Conservation (phyloP, 306 rosid genomes). For the Prunus fruticosa region DNA sequence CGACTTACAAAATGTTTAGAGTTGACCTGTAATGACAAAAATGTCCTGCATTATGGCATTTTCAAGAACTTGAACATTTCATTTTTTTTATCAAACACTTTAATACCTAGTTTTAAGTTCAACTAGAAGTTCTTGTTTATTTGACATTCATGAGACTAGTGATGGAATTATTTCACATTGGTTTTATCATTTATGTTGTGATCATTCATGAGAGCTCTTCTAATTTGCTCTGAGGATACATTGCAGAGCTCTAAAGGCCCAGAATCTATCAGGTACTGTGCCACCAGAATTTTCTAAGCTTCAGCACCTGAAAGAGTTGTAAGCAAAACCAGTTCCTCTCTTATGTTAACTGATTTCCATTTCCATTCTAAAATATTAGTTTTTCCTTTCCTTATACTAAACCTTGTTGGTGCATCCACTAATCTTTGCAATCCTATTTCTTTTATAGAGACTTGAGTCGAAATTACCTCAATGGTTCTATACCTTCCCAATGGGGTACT, state of each 20-base stretch:
- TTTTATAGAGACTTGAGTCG: constrained; percentile 72
- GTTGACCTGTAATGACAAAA: too few relatives aligned
- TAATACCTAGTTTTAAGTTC: neutral
- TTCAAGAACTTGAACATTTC: too few relatives aligned
- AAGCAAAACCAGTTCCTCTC: constrained; percentile 31
- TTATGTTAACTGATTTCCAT: constrained; percentile 3
- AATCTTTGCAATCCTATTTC: constrained; percentile 17
- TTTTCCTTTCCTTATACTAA: neutral
- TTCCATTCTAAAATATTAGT: neutral
- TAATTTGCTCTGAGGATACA: constrained; percentile 1
- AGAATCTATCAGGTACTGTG: constrained; percentile 67
- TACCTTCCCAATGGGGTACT: constrained; percentile 74
- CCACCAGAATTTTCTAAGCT: constrained; percentile 86
- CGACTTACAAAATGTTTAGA: too few relatives aligned
- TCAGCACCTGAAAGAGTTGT: constrained; percentile 56
- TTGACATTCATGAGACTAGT: too few relatives aligned
- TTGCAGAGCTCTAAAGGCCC: constrained; percentile 71
- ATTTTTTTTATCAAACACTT: too few relatives aligned
- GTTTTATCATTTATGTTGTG: neutral
- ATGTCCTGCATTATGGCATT: too few relatives aligned
- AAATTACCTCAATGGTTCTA: constrained; percentile 58
- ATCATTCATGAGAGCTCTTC: neutral
- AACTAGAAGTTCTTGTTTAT: neutral
- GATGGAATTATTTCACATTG: neutral
- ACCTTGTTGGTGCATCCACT: neutral